These are phyloP conservation scores for Chionographis japonica DNA, from an alignment of 106 monocot genomes.

Conservation along the genomic window DNA sequence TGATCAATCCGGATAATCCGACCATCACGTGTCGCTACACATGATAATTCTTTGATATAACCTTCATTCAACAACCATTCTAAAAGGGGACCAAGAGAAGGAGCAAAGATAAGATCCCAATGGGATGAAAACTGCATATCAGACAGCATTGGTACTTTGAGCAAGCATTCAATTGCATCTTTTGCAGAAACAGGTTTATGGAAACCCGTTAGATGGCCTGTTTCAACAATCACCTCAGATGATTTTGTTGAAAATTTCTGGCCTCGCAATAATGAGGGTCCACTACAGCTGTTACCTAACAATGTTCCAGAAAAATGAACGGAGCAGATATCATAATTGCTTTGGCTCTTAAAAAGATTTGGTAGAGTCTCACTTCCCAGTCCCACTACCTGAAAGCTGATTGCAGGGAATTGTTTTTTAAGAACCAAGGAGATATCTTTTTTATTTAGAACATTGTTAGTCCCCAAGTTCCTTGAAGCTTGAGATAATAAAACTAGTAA, in stretches of 20 bases:
- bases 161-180: conserved; percentile 55
- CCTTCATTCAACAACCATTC: conserved; percentile 41
- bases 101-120: conserved; percentile 58
- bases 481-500: conserved; percentile 36
- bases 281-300: conserved; percentile 14
- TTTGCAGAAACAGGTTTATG: conserved; percentile 22
- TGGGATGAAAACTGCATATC: conserved; percentile 58
- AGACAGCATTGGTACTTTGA: conserved; percentile 49
- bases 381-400: conserved; percentile 23
- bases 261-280: background rate
- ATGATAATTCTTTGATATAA: conserved; percentile 21
- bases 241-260: background rate
- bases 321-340: conserved; percentile 8
- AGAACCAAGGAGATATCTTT: conserved; percentile 36
- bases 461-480: conserved; percentile 12
- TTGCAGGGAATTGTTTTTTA: conserved; percentile 53
- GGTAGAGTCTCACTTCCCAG: conserved; percentile 1
- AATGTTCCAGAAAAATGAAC: conserved; percentile 39
- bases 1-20: conserved; percentile 51
- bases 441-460: background rate
- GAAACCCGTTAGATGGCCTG: background rate
- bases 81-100: conserved; percentile 43
- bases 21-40: conserved; percentile 52
- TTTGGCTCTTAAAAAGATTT: conserved; percentile 19
- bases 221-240: background rate